phyloP scores from a whole-genome alignment of 148 eudicot genomes.

The Rhododendron ferrugineum region DNA sequence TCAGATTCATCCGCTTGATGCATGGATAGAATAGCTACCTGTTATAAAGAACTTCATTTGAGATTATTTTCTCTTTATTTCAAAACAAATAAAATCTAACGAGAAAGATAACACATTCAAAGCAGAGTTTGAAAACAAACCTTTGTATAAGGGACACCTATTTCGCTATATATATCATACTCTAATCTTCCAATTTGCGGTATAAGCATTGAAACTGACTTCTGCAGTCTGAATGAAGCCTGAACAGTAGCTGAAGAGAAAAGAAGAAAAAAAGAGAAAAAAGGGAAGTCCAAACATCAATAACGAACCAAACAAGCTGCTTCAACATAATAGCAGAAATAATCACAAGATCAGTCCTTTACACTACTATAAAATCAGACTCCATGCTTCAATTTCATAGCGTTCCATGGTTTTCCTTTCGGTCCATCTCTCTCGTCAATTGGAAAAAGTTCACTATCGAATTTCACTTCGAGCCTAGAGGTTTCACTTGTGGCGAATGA shows the following conservation, averaged over 20 bases:
- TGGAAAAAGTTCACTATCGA: not conserved
- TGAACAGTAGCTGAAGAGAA: conserved; percentile 41
- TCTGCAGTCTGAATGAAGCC: conserved; percentile 42
- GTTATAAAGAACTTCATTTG: conserved; percentile 5
- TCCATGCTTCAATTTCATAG: not conserved
- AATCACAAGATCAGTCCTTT: not conserved
- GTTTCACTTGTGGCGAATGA: not conserved
- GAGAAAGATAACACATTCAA: not conserved
- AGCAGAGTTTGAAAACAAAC: conserved; percentile 22
- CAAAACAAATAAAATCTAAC: not conserved
- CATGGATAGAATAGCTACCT: conserved; percentile 53
- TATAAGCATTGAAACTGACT: conserved; percentile 42
- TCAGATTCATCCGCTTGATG: conserved; percentile 34
- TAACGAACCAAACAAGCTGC: not conserved
- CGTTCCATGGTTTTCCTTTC: not conserved
- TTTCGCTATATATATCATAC: conserved; percentile 45
- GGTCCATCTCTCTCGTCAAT: not conserved
- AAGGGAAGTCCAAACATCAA: not conserved
- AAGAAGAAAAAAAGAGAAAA: not conserved
- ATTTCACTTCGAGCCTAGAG: not conserved
- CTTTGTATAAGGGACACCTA: conserved; percentile 46
- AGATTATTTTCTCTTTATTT: not conserved
- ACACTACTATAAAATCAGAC: not conserved
- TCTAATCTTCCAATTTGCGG: conserved; percentile 38
- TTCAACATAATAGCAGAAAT: not conserved